phyloP scores from a whole-genome alignment of 75 land plant genomes.

The Cupressus sempervirens region DNA sequence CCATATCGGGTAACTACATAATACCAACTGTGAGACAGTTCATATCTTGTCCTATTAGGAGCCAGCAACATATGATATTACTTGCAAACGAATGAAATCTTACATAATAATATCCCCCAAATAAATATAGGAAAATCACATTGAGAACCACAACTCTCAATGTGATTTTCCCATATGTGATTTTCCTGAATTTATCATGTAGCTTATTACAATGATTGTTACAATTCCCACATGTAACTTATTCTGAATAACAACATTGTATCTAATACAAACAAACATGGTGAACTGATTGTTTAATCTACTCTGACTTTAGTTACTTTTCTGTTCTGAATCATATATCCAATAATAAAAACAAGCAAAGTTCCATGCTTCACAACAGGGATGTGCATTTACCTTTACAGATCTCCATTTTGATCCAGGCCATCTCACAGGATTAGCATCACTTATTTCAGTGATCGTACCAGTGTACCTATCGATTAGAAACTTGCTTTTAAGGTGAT shows the following conservation, averaged over 20 bases:
- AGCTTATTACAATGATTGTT: neutral
- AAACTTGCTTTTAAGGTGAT: constrained; percentile 8
- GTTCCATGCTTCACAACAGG: neutral
- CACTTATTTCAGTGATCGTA: constrained; percentile 69
- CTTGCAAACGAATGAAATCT: neutral
- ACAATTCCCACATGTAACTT: neutral
- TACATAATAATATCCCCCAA: neutral
- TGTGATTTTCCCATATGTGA: too few species aligned
- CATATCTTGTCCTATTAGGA: neutral
- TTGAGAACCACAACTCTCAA: too few species aligned
- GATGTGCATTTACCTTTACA: constrained; percentile 43
- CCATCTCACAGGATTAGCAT: constrained; percentile 84
- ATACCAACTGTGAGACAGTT: neutral
- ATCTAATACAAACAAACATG: neutral
- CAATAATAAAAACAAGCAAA: neutral
- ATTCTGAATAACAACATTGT: neutral
- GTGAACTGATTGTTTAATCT: neutral
- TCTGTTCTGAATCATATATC: neutral
- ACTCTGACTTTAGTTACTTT: neutral
- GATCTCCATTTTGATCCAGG: constrained; percentile 91
- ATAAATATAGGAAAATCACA: neutral
- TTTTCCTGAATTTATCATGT: too few species aligned
- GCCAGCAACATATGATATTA: neutral
- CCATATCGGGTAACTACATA: neutral
- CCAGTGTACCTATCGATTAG: constrained; percentile 63